Evolutionary conservation across 306 rosid species (phyloP).

Genomic region (Vigna unguiculata): DNA sequence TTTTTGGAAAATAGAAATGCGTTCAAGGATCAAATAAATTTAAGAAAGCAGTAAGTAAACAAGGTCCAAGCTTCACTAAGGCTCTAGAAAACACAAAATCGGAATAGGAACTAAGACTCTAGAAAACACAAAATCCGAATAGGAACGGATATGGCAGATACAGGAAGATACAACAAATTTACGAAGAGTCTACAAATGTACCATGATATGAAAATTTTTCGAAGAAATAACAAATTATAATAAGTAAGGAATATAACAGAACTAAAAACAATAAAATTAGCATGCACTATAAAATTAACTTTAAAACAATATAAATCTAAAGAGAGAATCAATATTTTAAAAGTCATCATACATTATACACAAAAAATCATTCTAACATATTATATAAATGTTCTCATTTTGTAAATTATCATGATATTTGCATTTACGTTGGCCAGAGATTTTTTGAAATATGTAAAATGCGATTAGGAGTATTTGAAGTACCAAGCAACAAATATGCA

Average conservation of each 20-base stretch:
- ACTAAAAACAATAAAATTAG: neutral
- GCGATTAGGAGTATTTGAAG: neutral
- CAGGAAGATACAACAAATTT: neutral
- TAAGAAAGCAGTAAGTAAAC: neutral
- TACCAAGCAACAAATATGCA: neutral
- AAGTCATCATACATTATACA: neutral
- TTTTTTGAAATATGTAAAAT: neutral
- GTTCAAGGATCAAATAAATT: neutral
- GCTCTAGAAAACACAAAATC: neutral
- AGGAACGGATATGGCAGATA: neutral
- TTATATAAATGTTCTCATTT: neutral
- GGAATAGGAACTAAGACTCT: neutral
- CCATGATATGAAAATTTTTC: neutral
- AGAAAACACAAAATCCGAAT: neutral
- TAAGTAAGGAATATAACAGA: neutral
- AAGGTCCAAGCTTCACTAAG: neutral
- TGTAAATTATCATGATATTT: neutral
- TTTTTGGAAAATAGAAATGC: neutral
- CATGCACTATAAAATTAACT: neutral
- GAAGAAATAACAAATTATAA: neutral
- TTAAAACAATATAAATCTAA: neutral
- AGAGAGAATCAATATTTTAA: neutral
- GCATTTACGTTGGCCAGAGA: too few relatives aligned
- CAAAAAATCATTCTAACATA: neutral
- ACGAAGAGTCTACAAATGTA: neutral